Percentiles rank a stretch among this genome's conserved stretches.
These are phyloP conservation scores for Oropetium thomaeum DNA, from an alignment of 176 grass and related monocot genomes.

Conservation along the genomic window DNA sequence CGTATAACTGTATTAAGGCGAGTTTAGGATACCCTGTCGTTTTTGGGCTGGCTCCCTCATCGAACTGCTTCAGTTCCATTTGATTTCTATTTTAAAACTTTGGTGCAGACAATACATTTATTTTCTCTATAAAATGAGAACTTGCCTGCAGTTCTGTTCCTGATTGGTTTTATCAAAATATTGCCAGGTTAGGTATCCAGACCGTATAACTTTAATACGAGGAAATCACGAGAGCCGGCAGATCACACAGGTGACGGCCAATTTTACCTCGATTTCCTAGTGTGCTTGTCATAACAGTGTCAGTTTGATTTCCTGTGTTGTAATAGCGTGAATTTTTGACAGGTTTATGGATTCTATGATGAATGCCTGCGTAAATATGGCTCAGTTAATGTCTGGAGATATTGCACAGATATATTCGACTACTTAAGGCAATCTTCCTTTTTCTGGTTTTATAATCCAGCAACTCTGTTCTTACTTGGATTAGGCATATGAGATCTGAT, in stretches of 20 bases:
- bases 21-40: not conserved
- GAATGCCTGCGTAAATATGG: slow-evolving; percentile 98
- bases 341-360: slow-evolving; percentile 99
- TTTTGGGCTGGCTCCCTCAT: not conserved
- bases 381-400: slow-evolving; percentile 99
- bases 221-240: slow-evolving; percentile 99
- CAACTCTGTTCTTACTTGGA: slow-evolving; percentile 1
- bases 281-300: slow-evolving; percentile 1
- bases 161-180: slow-evolving; percentile 9
- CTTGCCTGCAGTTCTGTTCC: not conserved
- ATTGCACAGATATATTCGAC: slow-evolving; percentile 99
- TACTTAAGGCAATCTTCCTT: slow-evolving; percentile 74
- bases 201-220: slow-evolving; percentile 97
- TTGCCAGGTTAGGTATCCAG: slow-evolving; percentile 92
- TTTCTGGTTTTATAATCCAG: slow-evolving; percentile 18
- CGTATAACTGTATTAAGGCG: not conserved
- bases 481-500: slow-evolving; percentile 27
- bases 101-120: not conserved
- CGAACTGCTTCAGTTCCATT: not conserved
- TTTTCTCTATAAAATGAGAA: not conserved
- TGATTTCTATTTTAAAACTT: not conserved
- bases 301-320: not conserved
- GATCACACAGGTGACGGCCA: slow-evolving; percentile 79
- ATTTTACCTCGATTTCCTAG: slow-evolving; percentile 16
- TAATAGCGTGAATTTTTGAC: slow-evolving; percentile 5